Evolutionary conservation across 208 protist genomes (phyloP), one percentile per base, ranked within the genome.

Genomic region (Wallacemonas sp.): DNA sequence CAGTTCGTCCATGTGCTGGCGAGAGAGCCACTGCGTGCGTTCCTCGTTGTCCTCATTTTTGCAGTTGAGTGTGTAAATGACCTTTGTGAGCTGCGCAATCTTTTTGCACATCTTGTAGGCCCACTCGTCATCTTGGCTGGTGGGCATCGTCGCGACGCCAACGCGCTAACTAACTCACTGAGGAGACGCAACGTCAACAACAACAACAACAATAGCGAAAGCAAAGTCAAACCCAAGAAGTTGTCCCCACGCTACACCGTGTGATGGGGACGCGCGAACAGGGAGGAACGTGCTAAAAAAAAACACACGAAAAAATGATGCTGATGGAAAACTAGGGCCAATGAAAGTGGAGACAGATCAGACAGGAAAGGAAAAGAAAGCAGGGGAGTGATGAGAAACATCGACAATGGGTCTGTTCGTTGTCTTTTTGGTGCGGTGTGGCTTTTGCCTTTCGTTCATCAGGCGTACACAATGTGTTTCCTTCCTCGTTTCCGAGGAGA

Each of bases 71-170:
- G 97, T 95, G 78, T 98, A 99, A 41, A 99, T 98, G 1, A 99
- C 97, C 64, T 98, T 98, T 1, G 97, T 99, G 29, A 99, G 85
- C 75, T 98, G 96, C 11, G 97, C 97, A 68, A 99, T 97, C 80
- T 99, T 99, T 64, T 99, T 99, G 85, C 86, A 94, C 93, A 98
- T 98, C 61, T 96, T 97, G 47, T 91, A 93, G 63, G 97, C 80
- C 71, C 93, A 83, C 61, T 97, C 93, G 2, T 90, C 82, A 32
- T 85, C 81, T n/a, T 47, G 61, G 2, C 43, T 41, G 52, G 30
- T 4, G 14, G 52, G 30, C 52, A 58, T 58, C 32, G 9, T n/a
- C 44, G 44, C 9, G 44, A 9, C 19, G 9, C 44, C 5, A 23
- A 23, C 14, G 9, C 36, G 36, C 14, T n/a, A n/a, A n/a, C n/a